A percentile compares a stretch with the other conserved stretches of the same genome.
Conservation (phyloP, 225 moss, liverwort and hornwort species). For the Physcomitrellopsis africana region DNA sequence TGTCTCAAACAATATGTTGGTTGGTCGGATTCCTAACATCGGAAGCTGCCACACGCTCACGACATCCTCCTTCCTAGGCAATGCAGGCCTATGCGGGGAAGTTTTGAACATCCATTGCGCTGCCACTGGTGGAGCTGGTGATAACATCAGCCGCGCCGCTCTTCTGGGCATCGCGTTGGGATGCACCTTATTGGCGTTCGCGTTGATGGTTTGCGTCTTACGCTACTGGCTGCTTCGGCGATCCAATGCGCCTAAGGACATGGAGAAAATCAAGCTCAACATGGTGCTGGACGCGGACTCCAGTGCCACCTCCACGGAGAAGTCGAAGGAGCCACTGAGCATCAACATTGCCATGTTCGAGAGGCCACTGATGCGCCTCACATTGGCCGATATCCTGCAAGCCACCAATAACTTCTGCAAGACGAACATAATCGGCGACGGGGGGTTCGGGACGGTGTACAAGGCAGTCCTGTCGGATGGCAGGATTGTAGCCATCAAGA, state of each 20-base stretch:
- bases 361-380: constrained; percentile 77
- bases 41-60: constrained; percentile 31
- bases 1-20: constrained; percentile 40
- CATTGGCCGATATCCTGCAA: constrained; percentile 78
- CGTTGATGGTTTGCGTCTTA: constrained; percentile 40
- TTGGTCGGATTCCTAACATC: constrained; percentile 33
- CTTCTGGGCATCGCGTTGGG: constrained; percentile 69
- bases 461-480: constrained; percentile 79
- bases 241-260: constrained; percentile 43
- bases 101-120: constrained; percentile 27
- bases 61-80: constrained; percentile 35
- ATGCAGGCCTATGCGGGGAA: constrained; percentile 37
- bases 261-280: constrained; percentile 79
- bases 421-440: constrained; percentile 90
- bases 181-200: constrained; percentile 53
- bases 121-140: background rate
- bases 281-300: constrained; percentile 70
- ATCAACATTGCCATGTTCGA: constrained; percentile 96
- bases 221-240: constrained; percentile 45
- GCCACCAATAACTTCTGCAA: constrained; percentile 94
- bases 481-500: constrained; percentile 82
- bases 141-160: constrained; percentile 35
- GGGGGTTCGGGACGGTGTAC: constrained; percentile 92
- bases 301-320: constrained; percentile 51
- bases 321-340: constrained; percentile 83